Conservation (phyloP, 345 rosid genomes). For the Eucalyptus marginata region DNA sequence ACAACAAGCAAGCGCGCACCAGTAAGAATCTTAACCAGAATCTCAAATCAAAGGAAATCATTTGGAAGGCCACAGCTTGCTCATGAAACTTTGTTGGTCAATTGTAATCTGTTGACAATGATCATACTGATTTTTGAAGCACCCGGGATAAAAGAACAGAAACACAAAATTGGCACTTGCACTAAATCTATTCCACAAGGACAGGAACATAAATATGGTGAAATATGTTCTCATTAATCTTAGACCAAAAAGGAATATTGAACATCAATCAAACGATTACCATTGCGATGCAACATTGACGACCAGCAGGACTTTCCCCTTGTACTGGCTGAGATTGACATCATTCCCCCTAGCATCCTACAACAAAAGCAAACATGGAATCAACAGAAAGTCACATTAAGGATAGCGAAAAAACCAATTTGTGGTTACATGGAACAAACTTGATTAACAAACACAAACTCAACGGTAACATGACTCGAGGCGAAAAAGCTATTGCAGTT, state of each 20-base stretch:
- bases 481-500: background rate
- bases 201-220: background rate
- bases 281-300: conserved; percentile 98
- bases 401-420: background rate
- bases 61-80: background rate
- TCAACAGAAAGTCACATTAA: background rate
- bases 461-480: background rate
- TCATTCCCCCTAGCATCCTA: conserved; percentile 72
- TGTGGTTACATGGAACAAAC: background rate
- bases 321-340: conserved; percentile 59
- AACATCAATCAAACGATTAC: conserved; percentile 4
- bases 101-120: background rate
- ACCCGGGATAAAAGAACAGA: background rate
- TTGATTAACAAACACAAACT: background rate
- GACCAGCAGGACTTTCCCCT: conserved; percentile 77
- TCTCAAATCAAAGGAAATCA: background rate
- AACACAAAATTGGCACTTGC: background rate
- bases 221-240: background rate
- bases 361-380: background rate
- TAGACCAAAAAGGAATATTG: background rate
- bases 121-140: background rate
- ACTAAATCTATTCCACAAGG: background rate
- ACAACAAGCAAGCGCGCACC: background rate
- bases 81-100: background rate
- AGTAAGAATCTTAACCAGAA: background rate